Base-by-base conservation (phyloP, 1,284 basidiomycete genomes). In the Malassezia sp. region DNA sequence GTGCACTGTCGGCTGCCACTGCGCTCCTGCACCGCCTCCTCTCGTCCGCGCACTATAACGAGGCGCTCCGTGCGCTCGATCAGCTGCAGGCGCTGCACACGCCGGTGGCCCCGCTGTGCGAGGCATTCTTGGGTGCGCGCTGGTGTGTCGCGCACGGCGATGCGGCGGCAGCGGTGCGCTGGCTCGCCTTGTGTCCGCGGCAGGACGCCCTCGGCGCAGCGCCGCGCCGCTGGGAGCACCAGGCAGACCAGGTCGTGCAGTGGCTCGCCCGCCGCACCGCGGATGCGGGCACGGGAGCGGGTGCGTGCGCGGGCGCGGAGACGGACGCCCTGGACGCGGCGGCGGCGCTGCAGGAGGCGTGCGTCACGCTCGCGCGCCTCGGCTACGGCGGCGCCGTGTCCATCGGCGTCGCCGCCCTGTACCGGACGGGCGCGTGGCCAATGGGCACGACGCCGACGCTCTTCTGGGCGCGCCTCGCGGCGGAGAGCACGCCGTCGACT, bases 81-180 rank as follows among this genome's bases (percentile, higher is more conserved):
- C 48, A 50, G 48, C 42, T 50, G 30, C 28, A 39, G 17, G 29
- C 22, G 37, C 42, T 50, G 3, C 33, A 35, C 11, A 21, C 31
- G 17, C 42, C 48, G 17, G 38, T 50, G n/a, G 31, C 14, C 20
- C 26, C 38, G 12, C 38, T 50, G 9, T 26, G 17, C 15, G 48
- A 50, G 33, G 44, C 44, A 17, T 28, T 27, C 11, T 15, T 26
- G 15, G 42, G 38, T 2, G 42, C 48, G 17, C 48, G 38, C 20
- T 43, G 42, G 38, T 44, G 26, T 14, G 48, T 33, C 5, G 48
- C 48, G 11, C 17, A 17, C 14, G 23, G 30, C 10, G 11, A 21
- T 8, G 15, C 28, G 15, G 29, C 29, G 8, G 29, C 27, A 5
- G 48, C 42, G 18, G 17, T 41, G 8, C 30, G 17, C 7, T 45